A percentile compares a stretch with the other conserved stretches of the same genome.
Conservation (phyloP, 2,329 filamentous ascomycete genomes). For the Parastagonospora nodorum region DNA sequence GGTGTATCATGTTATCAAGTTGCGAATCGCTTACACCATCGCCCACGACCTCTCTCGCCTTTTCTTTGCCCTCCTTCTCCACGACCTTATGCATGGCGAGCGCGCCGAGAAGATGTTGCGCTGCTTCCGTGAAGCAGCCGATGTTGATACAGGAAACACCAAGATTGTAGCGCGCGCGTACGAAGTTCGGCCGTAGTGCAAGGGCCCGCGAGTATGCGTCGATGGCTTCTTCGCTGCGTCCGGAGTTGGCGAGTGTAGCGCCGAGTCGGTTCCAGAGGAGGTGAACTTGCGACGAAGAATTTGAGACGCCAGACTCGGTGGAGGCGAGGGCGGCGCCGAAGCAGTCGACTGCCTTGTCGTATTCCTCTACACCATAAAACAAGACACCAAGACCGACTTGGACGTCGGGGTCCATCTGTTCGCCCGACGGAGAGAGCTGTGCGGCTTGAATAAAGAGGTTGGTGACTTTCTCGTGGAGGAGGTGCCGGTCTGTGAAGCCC, state of each 20-base stretch:
- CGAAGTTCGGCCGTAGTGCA: constrained; percentile 90
- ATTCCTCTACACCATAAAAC: constrained; percentile 97
- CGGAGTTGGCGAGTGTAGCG: constrained; percentile 92
- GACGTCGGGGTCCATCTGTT: constrained; percentile 97
- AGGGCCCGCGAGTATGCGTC: constrained; percentile 94
- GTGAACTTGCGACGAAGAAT: constrained; percentile 84
- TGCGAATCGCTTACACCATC: constrained; percentile 68
- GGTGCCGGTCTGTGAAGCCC: constrained; percentile 90
- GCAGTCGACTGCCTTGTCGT: constrained; percentile 98
- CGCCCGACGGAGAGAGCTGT: constrained; percentile 86
- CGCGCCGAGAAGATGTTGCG: constrained; percentile 88
- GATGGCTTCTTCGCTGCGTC: constrained; percentile 92
- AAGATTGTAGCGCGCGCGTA: constrained; percentile 94
- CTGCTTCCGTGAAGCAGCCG: constrained; percentile 90
- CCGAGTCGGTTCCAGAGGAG: constrained; percentile 97
- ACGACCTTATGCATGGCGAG: constrained; percentile 95
- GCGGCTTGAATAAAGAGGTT: constrained; percentile 90
- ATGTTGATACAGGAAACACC: constrained; percentile 98
- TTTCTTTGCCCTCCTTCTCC: constrained; percentile 80
- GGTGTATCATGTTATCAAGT: constrained; percentile 84
- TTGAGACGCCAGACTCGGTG: constrained; percentile 81
- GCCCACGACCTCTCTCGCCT: constrained; percentile 78
- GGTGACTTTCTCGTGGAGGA: constrained; percentile 88
- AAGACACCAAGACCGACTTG: constrained; percentile 96
- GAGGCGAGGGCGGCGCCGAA: constrained; percentile 89